These are phyloP conservation scores for Pichia inconspicua DNA, from an alignment of 1,139 yeast species.

Conservation along the genomic window DNA sequence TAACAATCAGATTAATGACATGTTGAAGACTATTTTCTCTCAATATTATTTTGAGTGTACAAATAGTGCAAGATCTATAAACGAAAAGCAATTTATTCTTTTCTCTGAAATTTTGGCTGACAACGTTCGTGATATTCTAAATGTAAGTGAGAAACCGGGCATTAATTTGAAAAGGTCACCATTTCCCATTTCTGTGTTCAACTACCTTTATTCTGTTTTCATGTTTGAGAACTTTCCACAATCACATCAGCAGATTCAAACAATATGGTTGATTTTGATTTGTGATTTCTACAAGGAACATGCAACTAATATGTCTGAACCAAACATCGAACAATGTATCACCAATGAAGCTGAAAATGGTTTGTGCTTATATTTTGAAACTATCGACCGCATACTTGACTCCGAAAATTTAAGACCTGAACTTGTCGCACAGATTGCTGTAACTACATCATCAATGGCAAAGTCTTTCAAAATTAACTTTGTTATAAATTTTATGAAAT, in stretches of 20 bases:
- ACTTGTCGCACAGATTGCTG: conserved; percentile 14
- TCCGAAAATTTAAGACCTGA: conserved; percentile 9
- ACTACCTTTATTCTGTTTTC: conserved; percentile 19
- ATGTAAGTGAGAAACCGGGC: conserved; percentile 17
- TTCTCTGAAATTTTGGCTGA: conserved; percentile 17
- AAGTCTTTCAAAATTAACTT: conserved; percentile 19
- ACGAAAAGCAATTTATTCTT: conserved; percentile 10
- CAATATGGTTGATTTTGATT: conserved; percentile 21
- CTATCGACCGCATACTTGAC: conserved; percentile 13
- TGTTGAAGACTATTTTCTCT: conserved; percentile 46
- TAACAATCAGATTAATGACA: conserved; percentile 72
- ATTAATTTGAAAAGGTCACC: conserved; percentile 20
- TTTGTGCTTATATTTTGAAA: conserved; percentile 24
- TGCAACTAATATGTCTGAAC: conserved; percentile 12
- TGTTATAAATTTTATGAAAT: conserved; percentile 20
- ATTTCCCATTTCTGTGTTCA: conserved; percentile 19
- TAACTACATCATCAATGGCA: conserved; percentile 12
- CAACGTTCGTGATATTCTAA: conserved; percentile 21
- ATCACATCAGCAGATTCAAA: conserved; percentile 15
- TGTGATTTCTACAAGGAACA: conserved; percentile 16
- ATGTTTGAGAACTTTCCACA: conserved; percentile 22
- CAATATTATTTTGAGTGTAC: conserved; percentile 17
- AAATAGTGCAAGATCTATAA: not conserved
- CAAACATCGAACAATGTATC: conserved; percentile 27
- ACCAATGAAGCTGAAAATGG: conserved; percentile 25